Base-by-base conservation (phyloP, 2,329 filamentous ascomycete genomes). In the Fusarium oligoseptatum region DNA sequence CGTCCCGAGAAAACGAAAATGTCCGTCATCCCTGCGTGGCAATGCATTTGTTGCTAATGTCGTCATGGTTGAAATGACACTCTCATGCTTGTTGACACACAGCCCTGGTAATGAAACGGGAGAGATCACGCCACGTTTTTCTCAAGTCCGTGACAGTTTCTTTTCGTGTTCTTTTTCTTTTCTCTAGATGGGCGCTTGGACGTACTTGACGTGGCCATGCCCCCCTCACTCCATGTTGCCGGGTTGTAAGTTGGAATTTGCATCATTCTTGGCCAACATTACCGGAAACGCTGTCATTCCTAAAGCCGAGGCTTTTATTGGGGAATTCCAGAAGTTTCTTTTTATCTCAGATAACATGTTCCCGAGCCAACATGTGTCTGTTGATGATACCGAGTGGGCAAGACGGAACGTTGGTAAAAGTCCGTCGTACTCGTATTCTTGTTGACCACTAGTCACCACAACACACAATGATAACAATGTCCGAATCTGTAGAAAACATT, bases 401-500 rank as follows among this genome's bases (percentile, higher is more conserved):
- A 2, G 48, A 52, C 48, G 27, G 48, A 7, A 7, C 20, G 3
- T 55, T 29, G 0, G 11, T 7, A 34, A 9, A 5, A n/a, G 15
- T 55, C 27, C 27, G 17, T 20, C 48, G 48, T 55, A 55, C 48
- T 55, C 48, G 48, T 55, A 55, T 55, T 55, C 48, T 55, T 52
- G 1, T 52, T 3, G 11, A 17, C 0, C 9, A n/a, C 17, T 27
- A 52, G 4, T 24, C 32, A 34, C 2, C 17, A 29, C 12, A 24
- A 24, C 20, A 29, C 15, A 4, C 15, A 52, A n/a, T 4, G 27
- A 32, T 14, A 29, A 20, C 10, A 20, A 4, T 32, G 17, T 52
- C 4, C 27, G 8, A 34, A 20, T 32, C 24, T 2, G 11, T 55
- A 3, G 27, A 32, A 29, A 4, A 4, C 24, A 52, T 9, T 2